phyloP scores from a whole-genome alignment of 257 asterid genomes.

The Phtheirospermum japonicum region DNA sequence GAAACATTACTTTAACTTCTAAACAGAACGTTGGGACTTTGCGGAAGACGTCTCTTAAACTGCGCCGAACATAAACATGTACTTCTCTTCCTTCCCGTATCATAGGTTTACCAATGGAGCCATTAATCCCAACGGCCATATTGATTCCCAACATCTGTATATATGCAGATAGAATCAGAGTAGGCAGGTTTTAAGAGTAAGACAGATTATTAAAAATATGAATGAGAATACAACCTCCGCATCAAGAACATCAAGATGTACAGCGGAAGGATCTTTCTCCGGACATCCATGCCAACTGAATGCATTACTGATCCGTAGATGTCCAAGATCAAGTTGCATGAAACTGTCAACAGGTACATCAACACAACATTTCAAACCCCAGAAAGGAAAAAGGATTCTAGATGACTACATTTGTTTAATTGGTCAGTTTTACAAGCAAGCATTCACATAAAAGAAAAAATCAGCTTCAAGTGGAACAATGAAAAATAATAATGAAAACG shows the following conservation, averaged over 20 bases:
- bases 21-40: constrained; percentile 85
- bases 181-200: constrained; percentile 7
- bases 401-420: background rate
- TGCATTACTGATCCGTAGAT: constrained; percentile 70
- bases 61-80: constrained; percentile 82
- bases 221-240: constrained; percentile 65
- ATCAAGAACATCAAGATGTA: constrained; percentile 94
- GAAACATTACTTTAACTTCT: constrained; percentile 73
- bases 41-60: constrained; percentile 92
- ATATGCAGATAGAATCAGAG: constrained; percentile 29
- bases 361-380: constrained; percentile 20
- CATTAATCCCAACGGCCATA: constrained; percentile 88
- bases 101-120: constrained; percentile 82
- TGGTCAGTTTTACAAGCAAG: background rate
- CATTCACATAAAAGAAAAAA: constrained; percentile 8
- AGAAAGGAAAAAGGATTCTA: background rate
- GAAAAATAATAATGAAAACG: background rate
- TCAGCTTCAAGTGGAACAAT: constrained; percentile 11
- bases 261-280: constrained; percentile 87
- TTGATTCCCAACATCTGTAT: constrained; percentile 87
- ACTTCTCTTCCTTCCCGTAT: constrained; percentile 90
- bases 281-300: constrained; percentile 88
- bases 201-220: constrained; percentile 13
- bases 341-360: constrained; percentile 51
- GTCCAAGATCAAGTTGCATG: constrained; percentile 99